Percentiles rank a stretch among this genome's conserved stretches.
Conservation (phyloP, 495 filamentous ascomycete genomes). For the Neurospora sp. region DNA sequence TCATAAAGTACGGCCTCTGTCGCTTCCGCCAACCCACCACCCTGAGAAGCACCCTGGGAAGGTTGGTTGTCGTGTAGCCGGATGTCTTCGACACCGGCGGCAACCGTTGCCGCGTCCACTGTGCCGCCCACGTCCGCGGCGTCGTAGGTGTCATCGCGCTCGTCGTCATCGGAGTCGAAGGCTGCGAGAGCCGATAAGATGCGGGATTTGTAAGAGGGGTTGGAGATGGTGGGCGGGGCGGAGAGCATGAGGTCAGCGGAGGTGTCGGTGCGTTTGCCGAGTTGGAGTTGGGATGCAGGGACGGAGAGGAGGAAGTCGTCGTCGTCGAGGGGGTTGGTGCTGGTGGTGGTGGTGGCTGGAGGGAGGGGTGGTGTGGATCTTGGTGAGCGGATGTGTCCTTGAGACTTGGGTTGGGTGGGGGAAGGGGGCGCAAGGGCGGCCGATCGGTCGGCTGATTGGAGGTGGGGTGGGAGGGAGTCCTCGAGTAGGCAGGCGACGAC, state of each 20-base stretch:
- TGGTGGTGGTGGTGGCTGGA: constrained; percentile 14
- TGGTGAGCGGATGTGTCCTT: constrained; percentile 11
- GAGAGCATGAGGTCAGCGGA: constrained; percentile 53
- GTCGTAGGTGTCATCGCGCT: constrained; percentile 96
- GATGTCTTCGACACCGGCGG: constrained; percentile 24
- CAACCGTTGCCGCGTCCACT: constrained; percentile 44
- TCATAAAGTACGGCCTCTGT: constrained; percentile 54
- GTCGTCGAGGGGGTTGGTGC: constrained; percentile 43
- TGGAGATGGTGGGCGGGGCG: constrained; percentile 43
- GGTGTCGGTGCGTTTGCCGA: constrained; percentile 55
- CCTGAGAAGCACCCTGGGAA: neutral
- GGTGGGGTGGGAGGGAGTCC: constrained; percentile 56
- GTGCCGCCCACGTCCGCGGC: constrained; percentile 81
- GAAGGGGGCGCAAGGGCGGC: constrained; percentile 38
- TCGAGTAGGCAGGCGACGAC: constrained; percentile 80
- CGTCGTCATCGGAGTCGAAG: constrained; percentile 92
- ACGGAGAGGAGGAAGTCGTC: constrained; percentile 66
- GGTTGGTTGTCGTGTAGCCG: constrained; percentile 1
- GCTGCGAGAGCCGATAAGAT: constrained; percentile 85
- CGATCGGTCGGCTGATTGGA: constrained; percentile 44
- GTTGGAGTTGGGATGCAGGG: constrained; percentile 52
- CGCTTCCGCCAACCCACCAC: constrained; percentile 19
- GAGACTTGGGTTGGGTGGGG: constrained; percentile 5
- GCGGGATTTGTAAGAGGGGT: constrained; percentile 54
- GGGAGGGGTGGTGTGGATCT: constrained; percentile 30